Conservation (phyloP, 2,329 filamentous ascomycete species). For the Aspergillus transmontanensis region DNA sequence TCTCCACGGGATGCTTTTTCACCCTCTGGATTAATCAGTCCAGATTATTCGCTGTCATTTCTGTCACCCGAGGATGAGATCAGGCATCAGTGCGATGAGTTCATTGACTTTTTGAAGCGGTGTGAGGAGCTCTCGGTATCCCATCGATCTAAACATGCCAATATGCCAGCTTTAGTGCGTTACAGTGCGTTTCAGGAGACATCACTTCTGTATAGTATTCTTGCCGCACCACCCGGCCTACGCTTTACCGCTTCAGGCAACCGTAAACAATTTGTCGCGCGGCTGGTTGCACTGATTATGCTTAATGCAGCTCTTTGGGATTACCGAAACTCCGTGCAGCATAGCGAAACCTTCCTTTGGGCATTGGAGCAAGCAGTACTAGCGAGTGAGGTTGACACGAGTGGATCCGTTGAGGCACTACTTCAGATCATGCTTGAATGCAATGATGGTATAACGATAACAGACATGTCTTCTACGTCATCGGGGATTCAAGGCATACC, state of each 20-base stretch:
- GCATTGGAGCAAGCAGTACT: slow-evolving; percentile 34
- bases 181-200: slow-evolving; percentile 31
- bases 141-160: slow-evolving; percentile 25
- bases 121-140: slow-evolving; percentile 40
- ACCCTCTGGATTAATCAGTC: not conserved
- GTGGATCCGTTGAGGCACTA: slow-evolving; percentile 41
- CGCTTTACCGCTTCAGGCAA: slow-evolving; percentile 39
- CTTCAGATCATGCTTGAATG: slow-evolving; percentile 43
- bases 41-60: not conserved
- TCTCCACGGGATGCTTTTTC: slow-evolving; percentile 7
- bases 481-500: slow-evolving; percentile 7
- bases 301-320: slow-evolving; percentile 45
- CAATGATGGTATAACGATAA: slow-evolving; percentile 27
- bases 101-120: slow-evolving; percentile 41
- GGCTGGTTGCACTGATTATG: slow-evolving; percentile 39
- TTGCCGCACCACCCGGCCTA: slow-evolving; percentile 34
- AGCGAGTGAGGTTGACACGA: slow-evolving; percentile 39
- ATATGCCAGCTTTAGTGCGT: slow-evolving; percentile 22
- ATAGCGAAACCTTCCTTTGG: slow-evolving; percentile 36
- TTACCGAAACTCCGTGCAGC: slow-evolving; percentile 35
- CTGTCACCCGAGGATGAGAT: slow-evolving; percentile 34
- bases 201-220: slow-evolving; percentile 36
- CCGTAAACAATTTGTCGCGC: slow-evolving; percentile 43
- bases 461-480: not conserved
- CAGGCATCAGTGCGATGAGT: slow-evolving; percentile 38